A percentile compares a stretch with the other conserved stretches of the same genome.
Conservation (phyloP, 2,329 filamentous ascomycete genomes). For the Aspergillus ruber region DNA sequence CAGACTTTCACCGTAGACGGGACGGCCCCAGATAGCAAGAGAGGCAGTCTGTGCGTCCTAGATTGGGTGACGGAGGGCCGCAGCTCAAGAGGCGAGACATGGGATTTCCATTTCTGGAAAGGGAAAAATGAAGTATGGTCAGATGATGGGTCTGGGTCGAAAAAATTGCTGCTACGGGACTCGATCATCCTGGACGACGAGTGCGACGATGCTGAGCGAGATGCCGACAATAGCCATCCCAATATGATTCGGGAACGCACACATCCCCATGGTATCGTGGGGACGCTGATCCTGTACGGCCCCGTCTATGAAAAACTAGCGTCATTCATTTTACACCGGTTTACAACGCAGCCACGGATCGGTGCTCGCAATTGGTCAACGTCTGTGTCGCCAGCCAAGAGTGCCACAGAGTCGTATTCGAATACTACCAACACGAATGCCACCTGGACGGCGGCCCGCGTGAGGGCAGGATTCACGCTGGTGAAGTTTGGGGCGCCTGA, state of each 20-base stretch:
- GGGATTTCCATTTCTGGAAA: constrained; percentile 72
- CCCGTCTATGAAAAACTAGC: constrained; percentile 60
- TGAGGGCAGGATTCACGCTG: constrained; percentile 70
- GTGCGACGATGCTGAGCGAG: constrained; percentile 22
- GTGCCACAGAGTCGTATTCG: constrained; percentile 1
- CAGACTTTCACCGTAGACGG: constrained; percentile 65
- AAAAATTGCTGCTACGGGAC: constrained; percentile 73
- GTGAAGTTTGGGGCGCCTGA: constrained; percentile 83
- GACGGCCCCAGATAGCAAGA: constrained; percentile 28
- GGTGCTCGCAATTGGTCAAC: constrained; percentile 68
- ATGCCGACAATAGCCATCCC: constrained; percentile 10
- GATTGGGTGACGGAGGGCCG: constrained; percentile 95
- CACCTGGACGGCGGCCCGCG: constrained; percentile 74
- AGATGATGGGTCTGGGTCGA: constrained; percentile 32
- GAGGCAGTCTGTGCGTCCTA: constrained; percentile 65
- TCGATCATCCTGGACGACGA: constrained; percentile 66
- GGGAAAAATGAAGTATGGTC: constrained; percentile 74
- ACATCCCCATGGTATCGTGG: constrained; percentile 69
- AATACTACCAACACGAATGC: constrained; percentile 45
- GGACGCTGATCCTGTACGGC: constrained; percentile 77
- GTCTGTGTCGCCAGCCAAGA: constrained; percentile 14
- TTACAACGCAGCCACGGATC: constrained; percentile 69
- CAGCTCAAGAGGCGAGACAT: constrained; percentile 76
- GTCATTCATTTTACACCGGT: constrained; percentile 72
- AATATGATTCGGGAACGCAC: constrained; percentile 51